Base-by-base conservation (phyloP, 2,329 filamentous ascomycete species). In the Fusarium sp. region DNA sequence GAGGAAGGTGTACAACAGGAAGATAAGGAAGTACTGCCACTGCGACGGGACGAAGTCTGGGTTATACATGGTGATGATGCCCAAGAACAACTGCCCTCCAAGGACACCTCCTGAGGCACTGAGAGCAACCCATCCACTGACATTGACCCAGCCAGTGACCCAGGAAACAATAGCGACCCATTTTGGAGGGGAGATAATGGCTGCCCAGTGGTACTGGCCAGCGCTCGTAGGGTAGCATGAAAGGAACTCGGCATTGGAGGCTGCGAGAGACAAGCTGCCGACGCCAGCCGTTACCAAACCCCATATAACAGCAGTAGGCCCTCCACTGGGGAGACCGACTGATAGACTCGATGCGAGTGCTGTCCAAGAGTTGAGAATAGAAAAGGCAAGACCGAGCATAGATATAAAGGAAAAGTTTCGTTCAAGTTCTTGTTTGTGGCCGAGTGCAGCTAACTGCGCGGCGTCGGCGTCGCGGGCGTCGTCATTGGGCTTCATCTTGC, bases 181-280 rank as follows among this genome's bases (percentile, higher is more conserved):
- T 37, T 11, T n/a, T 2, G 34, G 47, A 0, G 72, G 72, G 1
- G 72, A 62, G 42, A 74, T 65, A 11, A 63, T 72, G 20, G 90
- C 89, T 2, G 90, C 90, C 90, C 90, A 93, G 75, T 92, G 89
- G 68, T 93, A 92, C 76, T 90, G 85, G 8, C 87, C 89, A 63
- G 86, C 86, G 4, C 86, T 86, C 0, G 83, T 85, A 2, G 83
- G 83, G 51, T 88, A 91, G 1, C 88, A 88, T 0, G 88, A 90
- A 11, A 92, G 80, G 70, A 91, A 93, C 76, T 93, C 91, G 25
- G 90, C 90, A 11, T 93, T 82, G 14, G 88, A 91, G 3, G 89
- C 85, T 4, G 90, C 89, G 46, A 92, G 78, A 5, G 77, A 78
- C n/a, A 79, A 55, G 50, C 78, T 79, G 66, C 77, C 78, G 20